Conservation (phyloP, 768 basidiomycete species). For the Cystofilobasidium capitatum region DNA sequence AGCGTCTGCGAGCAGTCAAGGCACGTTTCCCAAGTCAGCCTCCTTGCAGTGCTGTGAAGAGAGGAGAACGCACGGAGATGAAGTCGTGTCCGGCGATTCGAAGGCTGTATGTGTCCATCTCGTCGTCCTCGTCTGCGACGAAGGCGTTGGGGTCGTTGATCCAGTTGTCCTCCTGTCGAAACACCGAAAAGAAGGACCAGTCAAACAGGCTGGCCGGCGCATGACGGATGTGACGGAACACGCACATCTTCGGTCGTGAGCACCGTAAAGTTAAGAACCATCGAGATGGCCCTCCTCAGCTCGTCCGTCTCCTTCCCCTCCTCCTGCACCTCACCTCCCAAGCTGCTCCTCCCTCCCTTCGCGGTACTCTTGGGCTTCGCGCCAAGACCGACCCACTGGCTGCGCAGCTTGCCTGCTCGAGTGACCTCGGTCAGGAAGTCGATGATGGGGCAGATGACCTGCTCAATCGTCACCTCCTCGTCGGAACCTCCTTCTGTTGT, state of each 20-base stretch:
- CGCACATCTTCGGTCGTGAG: constrained; percentile 84
- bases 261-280: constrained; percentile 62
- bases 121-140: constrained; percentile 89
- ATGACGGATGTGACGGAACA: constrained; percentile 3
- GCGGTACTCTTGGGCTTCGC: not conserved
- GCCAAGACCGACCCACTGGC: constrained; percentile 52
- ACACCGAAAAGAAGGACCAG: not conserved
- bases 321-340: constrained; percentile 24
- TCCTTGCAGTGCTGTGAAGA: not conserved
- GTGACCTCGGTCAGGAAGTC: constrained; percentile 65
- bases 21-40: not conserved
- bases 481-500: constrained; percentile 62
- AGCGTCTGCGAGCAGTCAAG: constrained; percentile 32
- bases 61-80: constrained; percentile 38
- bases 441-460: constrained; percentile 65
- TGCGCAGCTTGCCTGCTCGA: constrained; percentile 53
- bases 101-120: constrained; percentile 68
- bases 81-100: constrained; percentile 78
- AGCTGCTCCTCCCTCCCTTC: not conserved
- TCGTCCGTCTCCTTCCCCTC: constrained; percentile 25
- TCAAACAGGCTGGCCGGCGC: not conserved
- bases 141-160: constrained; percentile 79
- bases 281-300: constrained; percentile 47
- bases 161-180: constrained; percentile 79
- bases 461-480: constrained; percentile 55